These are phyloP conservation scores for Pyronema omphalodes DNA, from an alignment of 495 filamentous ascomycete genomes.

Conservation along the genomic window DNA sequence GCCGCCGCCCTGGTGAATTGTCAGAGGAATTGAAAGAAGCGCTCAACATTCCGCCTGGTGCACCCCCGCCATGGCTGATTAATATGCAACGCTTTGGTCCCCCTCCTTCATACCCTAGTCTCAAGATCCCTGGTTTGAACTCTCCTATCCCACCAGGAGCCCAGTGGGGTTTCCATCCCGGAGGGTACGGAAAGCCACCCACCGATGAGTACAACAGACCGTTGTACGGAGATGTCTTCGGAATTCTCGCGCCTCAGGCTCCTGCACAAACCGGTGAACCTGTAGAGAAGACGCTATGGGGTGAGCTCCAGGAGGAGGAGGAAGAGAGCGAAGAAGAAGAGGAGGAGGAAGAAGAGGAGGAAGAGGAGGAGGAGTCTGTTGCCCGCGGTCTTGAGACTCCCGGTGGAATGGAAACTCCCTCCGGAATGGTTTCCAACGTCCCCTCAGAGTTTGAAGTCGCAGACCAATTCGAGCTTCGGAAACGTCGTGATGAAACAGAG, in stretches of 20 bases:
- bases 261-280: conserved; percentile 47
- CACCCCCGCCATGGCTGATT: conserved; percentile 91
- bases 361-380: conserved; percentile 52
- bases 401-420: conserved; percentile 61
- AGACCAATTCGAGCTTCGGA: conserved; percentile 78
- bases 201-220: conserved; percentile 81
- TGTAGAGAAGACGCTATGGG: conserved; percentile 79
- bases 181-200: conserved; percentile 89
- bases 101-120: conserved; percentile 76
- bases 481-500: conserved; percentile 72
- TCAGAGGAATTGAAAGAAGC: conserved; percentile 84
- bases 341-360: conserved; percentile 45
- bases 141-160: conserved; percentile 90
- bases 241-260: conserved; percentile 44
- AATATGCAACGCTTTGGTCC: conserved; percentile 88
- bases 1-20: conserved; percentile 76
- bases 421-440: conserved; percentile 59
- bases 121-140: conserved; percentile 88
- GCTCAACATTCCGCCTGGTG: conserved; percentile 81
- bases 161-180: conserved; percentile 86
- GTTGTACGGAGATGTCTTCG: conserved; percentile 85
- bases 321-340: conserved; percentile 69
- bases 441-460: conserved; percentile 57
- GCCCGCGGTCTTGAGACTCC: conserved; percentile 52
- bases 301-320: conserved; percentile 72